Base-by-base conservation (phyloP, 2,329 filamentous ascomycete genomes). In the Colletotrichum sp. region DNA sequence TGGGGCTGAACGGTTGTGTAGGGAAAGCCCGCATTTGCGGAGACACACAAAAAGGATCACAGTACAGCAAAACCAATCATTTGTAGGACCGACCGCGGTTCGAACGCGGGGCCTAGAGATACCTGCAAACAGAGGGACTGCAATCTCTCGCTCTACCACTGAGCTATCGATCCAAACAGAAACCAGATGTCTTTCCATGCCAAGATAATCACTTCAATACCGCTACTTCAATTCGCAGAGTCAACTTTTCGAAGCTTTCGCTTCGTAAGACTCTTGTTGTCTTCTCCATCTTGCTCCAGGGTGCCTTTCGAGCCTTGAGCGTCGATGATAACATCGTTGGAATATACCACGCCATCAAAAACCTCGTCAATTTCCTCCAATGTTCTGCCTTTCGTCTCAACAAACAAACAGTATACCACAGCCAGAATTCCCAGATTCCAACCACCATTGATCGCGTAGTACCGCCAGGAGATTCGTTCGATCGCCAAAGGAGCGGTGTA, bases 101-200 rank as follows among this genome's bases (percentile, higher is more conserved):
- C 67, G 60, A 74, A 74, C 34, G 60, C 71, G 60, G 60, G 71
- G 67, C 71, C 71, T 66, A 66, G 71, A 74, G 67, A 71, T 71
- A 48, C 7, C 65, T 36, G 18, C 48, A 12, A 48, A 8, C 58
- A 4, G 43, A 13, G 13, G 3, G 56, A 48, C 71, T 74, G 71
- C 67, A 74, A 74, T 71, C 67, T 74, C 71, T 74, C 67, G 67
- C 71, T 74, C 58, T 74, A 74, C 67, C 71, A 74, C 71, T 66
- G 67, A 74, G 71, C 71, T 74, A 74, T 71, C 67, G 67, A 74
- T 74, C 66, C 71, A 60, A 28, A 58, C 52, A 22, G 68, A 58
- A 28, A 10, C 55, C 13, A 27, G 55, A 58, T 58, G 2, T 16
- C 25, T 58, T 58, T 18, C 8, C 13, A 16, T 28, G 2, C 7